A percentile compares a stretch with the other conserved stretches of the same genome.
These are phyloP conservation scores for Yamadazyma mexicana DNA, from an alignment of 1,139 yeast genomes.

Conservation along the genomic window DNA sequence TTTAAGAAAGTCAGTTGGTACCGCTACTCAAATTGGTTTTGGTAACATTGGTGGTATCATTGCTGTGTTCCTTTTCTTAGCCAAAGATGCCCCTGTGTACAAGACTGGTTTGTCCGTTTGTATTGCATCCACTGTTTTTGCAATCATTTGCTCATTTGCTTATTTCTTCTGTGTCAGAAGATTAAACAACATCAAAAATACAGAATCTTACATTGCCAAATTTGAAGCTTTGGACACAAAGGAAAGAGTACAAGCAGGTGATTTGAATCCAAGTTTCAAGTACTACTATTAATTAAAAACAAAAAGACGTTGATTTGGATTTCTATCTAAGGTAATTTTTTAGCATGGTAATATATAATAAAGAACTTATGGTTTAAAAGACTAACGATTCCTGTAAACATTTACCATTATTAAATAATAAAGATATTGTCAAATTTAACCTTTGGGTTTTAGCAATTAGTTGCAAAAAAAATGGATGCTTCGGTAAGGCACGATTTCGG, in stretches of 20 bases:
- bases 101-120: constrained; percentile 55
- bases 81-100: constrained; percentile 59
- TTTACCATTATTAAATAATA: no score
- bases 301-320: not conserved
- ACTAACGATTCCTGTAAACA: no score
- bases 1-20: constrained; percentile 66
- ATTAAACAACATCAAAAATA: constrained; percentile 44
- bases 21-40: constrained; percentile 77
- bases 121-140: constrained; percentile 52
- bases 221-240: constrained; percentile 49
- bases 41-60: constrained; percentile 85
- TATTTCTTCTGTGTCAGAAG: constrained; percentile 44
- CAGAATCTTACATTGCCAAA: constrained; percentile 36
- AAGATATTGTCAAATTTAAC: no score
- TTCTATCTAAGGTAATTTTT: not conserved
- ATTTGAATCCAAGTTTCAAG: constrained; percentile 59
- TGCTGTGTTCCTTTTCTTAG: constrained; percentile 60
- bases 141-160: constrained; percentile 43
- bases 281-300: constrained; percentile 21
- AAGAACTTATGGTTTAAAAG: no score
- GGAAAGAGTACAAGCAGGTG: constrained; percentile 57
- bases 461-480: not conserved
- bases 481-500: not conserved
- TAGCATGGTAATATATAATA: not conserved
- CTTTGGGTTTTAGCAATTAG: not conserved